These are phyloP conservation scores for Dinochytrium kinnereticum DNA, from an alignment of 371 early-diverging fungal species.

Conservation along the genomic window DNA sequence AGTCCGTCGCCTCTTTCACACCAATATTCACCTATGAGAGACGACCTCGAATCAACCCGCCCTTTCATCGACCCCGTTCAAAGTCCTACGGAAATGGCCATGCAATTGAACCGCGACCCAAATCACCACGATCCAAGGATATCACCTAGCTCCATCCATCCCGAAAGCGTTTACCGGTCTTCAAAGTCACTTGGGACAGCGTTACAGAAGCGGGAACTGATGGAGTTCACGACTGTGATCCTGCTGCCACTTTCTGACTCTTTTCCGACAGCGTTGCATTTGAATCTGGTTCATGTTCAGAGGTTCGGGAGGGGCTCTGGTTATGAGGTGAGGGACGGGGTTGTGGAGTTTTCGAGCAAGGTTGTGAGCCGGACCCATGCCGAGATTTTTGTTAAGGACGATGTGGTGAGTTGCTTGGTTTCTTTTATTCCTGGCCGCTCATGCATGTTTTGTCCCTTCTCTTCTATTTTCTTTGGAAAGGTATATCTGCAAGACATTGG, in stretches of 20 bases:
- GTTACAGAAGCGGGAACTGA: background rate
- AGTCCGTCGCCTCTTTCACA: too few relatives aligned
- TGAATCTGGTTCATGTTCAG: background rate
- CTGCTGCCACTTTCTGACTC: background rate
- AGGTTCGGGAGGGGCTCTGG: background rate
- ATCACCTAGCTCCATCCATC: background rate
- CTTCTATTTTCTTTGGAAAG: constrained; percentile 66
- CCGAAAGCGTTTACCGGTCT: background rate
- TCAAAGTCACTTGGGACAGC: background rate
- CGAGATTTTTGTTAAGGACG: constrained; percentile 74
- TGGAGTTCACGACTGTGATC: background rate
- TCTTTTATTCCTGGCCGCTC: too few relatives aligned
- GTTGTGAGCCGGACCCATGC: constrained; percentile 85
- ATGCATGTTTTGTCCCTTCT: too few relatives aligned
- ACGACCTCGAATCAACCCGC: too few relatives aligned
- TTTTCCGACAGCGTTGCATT: background rate
- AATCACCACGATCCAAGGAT: too few relatives aligned
- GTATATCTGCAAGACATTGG: constrained; percentile 72
- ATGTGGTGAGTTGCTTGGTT: constrained; percentile 55
- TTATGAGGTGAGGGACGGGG: too few relatives aligned
- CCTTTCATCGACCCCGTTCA: too few relatives aligned
- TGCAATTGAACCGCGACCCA: too few relatives aligned
- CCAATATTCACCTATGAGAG: too few relatives aligned
- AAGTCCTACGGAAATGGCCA: too few relatives aligned
- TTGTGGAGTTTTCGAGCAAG: constrained; percentile 46